phyloP scores from a whole-genome alignment of 768 basidiomycete species.

The Sporobolomyces phaffii region DNA sequence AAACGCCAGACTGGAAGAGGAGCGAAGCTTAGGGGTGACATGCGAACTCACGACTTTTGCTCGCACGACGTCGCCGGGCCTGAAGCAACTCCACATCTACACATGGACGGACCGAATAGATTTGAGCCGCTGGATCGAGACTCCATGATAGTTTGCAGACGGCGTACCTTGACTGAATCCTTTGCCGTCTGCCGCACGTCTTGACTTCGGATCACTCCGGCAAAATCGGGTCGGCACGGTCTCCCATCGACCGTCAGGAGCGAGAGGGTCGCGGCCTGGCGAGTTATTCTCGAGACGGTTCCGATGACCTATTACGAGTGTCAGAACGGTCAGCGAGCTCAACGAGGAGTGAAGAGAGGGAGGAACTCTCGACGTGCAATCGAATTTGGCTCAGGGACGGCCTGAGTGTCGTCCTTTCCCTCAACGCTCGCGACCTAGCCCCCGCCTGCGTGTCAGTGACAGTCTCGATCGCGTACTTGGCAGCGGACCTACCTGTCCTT shows the following conservation, averaged over 20 bases:
- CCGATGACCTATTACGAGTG: conserved; percentile 57
- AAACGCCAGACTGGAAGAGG: no score
- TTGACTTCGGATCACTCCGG: conserved; percentile 76
- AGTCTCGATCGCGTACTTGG: no score
- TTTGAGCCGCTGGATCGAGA: not conserved
- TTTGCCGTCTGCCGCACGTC: conserved; percentile 87
- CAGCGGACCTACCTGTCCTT: conserved; percentile 69
- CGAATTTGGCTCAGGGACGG: conserved; percentile 46
- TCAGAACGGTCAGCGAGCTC: not conserved
- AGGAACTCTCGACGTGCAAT: conserved; percentile 19
- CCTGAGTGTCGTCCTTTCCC: conserved; percentile 29
- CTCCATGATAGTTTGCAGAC: not conserved
- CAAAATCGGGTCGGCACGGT: conserved; percentile 80
- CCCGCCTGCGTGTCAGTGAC: no score
- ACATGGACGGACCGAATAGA: no score
- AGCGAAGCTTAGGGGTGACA: not conserved
- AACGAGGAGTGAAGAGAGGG: not conserved
- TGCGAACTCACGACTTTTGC: conserved; percentile 65
- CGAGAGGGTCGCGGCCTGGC: conserved; percentile 71
- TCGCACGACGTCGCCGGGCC: conserved; percentile 82
- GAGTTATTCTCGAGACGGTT: conserved; percentile 72
- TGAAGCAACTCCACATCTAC: conserved; percentile 78
- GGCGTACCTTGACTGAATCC: conserved; percentile 59
- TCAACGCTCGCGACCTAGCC: conserved; percentile 23
- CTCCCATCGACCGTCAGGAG: conserved; percentile 82